Conservation (phyloP, 1,139 yeast species). For the Pichia sp. region DNA sequence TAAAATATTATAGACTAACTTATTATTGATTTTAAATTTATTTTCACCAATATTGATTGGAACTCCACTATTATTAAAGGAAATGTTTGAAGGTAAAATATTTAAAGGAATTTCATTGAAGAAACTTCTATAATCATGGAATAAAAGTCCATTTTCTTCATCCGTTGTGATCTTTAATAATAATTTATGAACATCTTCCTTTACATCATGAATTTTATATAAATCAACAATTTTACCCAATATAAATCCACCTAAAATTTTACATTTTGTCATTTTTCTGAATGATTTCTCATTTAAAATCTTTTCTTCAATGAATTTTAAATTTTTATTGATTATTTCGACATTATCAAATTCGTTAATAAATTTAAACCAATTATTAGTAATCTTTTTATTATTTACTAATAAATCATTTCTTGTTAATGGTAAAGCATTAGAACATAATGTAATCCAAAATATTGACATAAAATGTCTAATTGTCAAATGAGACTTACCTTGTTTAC, state of each 20-base stretch:
- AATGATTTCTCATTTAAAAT: constrained; percentile 57
- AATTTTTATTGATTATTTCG: constrained; percentile 35
- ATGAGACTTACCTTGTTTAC: constrained; percentile 30
- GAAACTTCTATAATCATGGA: constrained; percentile 57
- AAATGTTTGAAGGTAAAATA: constrained; percentile 1
- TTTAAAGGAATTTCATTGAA: constrained; percentile 14
- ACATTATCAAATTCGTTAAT: constrained; percentile 50
- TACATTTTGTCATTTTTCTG: constrained; percentile 64
- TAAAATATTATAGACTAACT: constrained; percentile 56
- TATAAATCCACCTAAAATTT: constrained; percentile 73
- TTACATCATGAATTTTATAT: constrained; percentile 34
- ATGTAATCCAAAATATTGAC: constrained; percentile 52
- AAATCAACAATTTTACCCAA: constrained; percentile 52
- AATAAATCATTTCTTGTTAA: constrained; percentile 59
- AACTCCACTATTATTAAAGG: constrained; percentile 26
- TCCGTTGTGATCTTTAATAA: constrained; percentile 47
- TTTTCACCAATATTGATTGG: constrained; percentile 33
- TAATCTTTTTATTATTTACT: constrained; percentile 48
- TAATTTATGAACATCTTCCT: constrained; percentile 40
- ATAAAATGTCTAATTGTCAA: constrained; percentile 50
- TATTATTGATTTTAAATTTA: constrained; percentile 57
- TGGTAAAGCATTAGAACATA: constrained; percentile 44
- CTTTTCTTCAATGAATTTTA: constrained; percentile 43
- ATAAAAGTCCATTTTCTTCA: constrained; percentile 53
- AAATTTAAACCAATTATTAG: constrained; percentile 60